Base-by-base conservation (phyloP, 164 flowering plant genomes). In the Tetrastigma voinierianum region DNA sequence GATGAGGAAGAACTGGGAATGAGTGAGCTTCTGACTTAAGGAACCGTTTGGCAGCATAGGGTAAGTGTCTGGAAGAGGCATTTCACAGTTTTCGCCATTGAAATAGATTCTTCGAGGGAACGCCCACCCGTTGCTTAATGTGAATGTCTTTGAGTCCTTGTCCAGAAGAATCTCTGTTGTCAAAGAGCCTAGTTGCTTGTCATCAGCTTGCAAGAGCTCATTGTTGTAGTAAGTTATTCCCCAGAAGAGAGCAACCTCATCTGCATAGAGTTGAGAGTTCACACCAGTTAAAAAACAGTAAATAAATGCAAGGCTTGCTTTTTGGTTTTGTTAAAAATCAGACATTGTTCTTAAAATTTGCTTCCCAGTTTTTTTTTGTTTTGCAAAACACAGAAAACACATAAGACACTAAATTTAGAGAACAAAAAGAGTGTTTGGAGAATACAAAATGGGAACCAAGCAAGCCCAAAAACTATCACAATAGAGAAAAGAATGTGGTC, bases 51-150 rank as follows among this genome's bases (percentile, higher is more conserved):
- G 93, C 15, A 86, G 72, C 72, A 51, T 62, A 1, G 93, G 93
- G 61, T 78, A 88, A 6, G 62, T 72, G 48, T 84, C 85, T 17
- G 90, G 90, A 62, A 61, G 76, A 54, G 93, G 75, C 89, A 88
- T 88, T 44, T 72, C 68, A 52, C 93, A 88, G 67, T 80, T 80
- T 17, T 86, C 89, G 0, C 93, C 88, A 67, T 82, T 79, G 76
- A 88, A 81, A 64, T 86, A 86, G 66, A 86, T 57, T 70, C 78
- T 77, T 67, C 88, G 70, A 18, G 90, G 93, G 12, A 86, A 79
- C 9, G 76, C 89, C 90, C 90, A 88, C 44, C 93, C 90, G 46
- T 78, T 84, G 0, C 70, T 64, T 2, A 84, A 67, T 0, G 87
- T 84, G 65, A 88, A 88, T 46, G 78, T 25, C 1, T 76, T 19